Base-by-base conservation (phyloP, 208 protist species). In the Strigomonas galati region DNA sequence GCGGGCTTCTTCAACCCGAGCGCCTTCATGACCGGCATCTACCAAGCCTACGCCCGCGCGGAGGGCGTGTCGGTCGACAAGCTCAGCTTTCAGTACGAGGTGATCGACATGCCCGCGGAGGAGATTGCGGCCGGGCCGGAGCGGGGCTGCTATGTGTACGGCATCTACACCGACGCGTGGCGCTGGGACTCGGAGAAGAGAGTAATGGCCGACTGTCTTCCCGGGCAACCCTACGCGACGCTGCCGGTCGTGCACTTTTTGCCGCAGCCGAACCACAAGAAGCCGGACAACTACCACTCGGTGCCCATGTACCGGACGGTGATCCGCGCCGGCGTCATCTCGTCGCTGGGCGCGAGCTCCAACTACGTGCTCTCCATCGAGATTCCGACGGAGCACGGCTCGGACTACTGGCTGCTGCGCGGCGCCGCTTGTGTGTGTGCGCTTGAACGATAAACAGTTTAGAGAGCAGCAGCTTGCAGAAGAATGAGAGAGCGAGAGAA, bases 1-100 rank as follows among this genome's bases (percentile, higher is more conserved):
- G 85, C 92, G 37, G 97, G 96, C 40, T 98, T 99, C 79, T 99
- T 98, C 85, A 99, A 99, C 85, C 97, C 98, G 44, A 98, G 99
- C 79, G 97, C 94, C 37, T 99, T 99, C 79, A 94, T 99, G 80
- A 99, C 98, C 7, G 98, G 96, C 65, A 85, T 92, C 26, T 94
- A 97, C 54, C 98, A 99, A 69, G 82, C 95, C 64, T 97, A 97
- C 74, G 97, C 98, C 17, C 89, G 98, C 35, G 87, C 95, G 40
- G 93, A 99, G 74, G 74, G 82, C 24, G 82, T 99, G 12, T 97
- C 98, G 27, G 98, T 99, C 37, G 98, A 99, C 81, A 89, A 87
- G 63, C 79, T 99, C 30, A 80, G 81, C 40, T 99, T 99, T 77
- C 30, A 76, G 10, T 98, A 97, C 76, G 68, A 83, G 28, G 82